phyloP scores from a whole-genome alignment of 495 filamentous ascomycete genomes.

The Mytilinidion resinicola region DNA sequence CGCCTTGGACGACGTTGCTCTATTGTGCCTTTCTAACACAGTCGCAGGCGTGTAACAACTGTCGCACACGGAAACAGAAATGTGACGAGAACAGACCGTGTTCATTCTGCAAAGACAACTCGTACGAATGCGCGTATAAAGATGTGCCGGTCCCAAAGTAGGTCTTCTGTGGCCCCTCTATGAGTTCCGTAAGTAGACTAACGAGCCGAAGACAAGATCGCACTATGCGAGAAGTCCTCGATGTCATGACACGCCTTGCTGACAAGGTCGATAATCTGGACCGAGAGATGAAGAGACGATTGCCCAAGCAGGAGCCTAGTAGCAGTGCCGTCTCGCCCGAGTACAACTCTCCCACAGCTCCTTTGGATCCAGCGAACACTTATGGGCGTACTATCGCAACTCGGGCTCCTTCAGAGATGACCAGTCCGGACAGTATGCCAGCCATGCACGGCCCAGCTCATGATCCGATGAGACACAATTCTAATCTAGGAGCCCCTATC shows the following conservation, averaged over 20 bases:
- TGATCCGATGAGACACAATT: background rate
- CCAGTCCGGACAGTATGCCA: background rate
- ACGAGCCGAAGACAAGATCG: constrained; percentile 34
- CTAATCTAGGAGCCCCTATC: background rate
- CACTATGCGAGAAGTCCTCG: constrained; percentile 35
- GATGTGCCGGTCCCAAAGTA: constrained; percentile 64
- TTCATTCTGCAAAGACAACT: constrained; percentile 47
- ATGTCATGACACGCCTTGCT: constrained; percentile 17
- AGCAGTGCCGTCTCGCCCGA: background rate
- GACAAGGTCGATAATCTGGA: constrained; percentile 5
- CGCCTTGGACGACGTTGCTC: background rate
- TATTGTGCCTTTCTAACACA: background rate
- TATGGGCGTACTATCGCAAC: background rate
- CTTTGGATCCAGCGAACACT: background rate
- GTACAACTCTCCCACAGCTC: background rate
- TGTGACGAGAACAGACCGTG: constrained; percentile 54
- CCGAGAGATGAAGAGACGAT: constrained; percentile 12
- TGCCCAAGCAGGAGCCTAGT: constrained; percentile 8
- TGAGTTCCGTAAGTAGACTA: background rate
- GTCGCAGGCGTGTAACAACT: constrained; percentile 60
- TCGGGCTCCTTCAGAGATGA: background rate
- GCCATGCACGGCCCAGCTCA: background rate
- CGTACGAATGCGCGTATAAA: constrained; percentile 56
- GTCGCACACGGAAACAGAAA: constrained; percentile 63
- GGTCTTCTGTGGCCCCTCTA: constrained; percentile 23